Evolutionary conservation across 768 basidiomycete species (phyloP), one percentile per base, ranked within the genome.

Genomic region (Mrakia hoshinonis): DNA sequence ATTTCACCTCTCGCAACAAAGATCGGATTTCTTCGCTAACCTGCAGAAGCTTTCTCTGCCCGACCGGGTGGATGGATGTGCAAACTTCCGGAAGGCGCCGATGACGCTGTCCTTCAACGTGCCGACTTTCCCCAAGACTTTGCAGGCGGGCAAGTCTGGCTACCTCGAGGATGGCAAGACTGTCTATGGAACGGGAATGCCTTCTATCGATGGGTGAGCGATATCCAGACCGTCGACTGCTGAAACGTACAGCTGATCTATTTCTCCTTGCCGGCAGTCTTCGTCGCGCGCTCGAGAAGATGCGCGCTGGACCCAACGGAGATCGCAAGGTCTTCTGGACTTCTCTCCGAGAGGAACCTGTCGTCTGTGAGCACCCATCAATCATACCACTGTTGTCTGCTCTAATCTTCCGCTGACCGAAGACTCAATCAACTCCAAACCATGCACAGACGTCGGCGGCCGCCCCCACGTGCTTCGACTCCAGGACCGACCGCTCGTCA

Each of bases 331-430:
- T 93, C 18, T 87, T 86, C 73, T 98, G 96, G 96, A 97, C 93
- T n/a, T 94, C 91, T 0, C 79, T 99, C 70, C 85, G 96, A 77
- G 93, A 97, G 91, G 94, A 96, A 81, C 94, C 94, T 31, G 95
- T 98, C 4, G 83, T 97, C 54, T 96, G 93, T 76, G n/a, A n/a
- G n/a, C n/a, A n/a, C n/a, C n/a, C n/a, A n/a, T n/a, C n/a, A n/a
- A n/a, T n/a, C n/a, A n/a, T n/a, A n/a, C n/a, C n/a, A n/a, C n/a
- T n/a, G n/a, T n/a, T n/a, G n/a, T n/a, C n/a, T n/a, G n/a, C n/a
- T n/a, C n/a, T n/a, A n/a, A n/a, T n/a, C n/a, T n/a, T n/a, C n/a
- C n/a, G n/a, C n/a, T n/a, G n/a, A n/a, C n/a, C n/a, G n/a, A n/a
- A n/a, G n/a, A n/a, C n/a, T n/a, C n/a, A n/a, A n/a, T n/a, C n/a